Evolutionary conservation across 441 rosid species (phyloP), one percentile per base, ranked within the genome.

Genomic region (Macaranga tanarius): DNA sequence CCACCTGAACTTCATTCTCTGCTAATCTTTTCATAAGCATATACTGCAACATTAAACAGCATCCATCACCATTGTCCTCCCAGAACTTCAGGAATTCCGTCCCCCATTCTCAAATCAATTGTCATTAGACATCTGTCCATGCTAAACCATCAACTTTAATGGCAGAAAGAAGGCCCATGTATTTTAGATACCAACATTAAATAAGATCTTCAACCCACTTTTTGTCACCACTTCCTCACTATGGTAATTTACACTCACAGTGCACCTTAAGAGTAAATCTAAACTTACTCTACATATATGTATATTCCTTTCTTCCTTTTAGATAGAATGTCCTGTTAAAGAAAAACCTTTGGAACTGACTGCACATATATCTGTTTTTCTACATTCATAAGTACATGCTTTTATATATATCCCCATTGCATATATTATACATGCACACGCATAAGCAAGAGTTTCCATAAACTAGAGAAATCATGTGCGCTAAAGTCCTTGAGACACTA

Each of bases 401-500:
- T 26, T 7, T 26, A 26, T 5, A 17, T 10, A 17, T 13, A 28
- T 5, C 15, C 13, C 4, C 10, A 1, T 22, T 7, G 19, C 9
- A 28, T 26, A 45, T 66, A 6, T 17, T 1, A 19, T 10, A 28
- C 8, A 51, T 17, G 25, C 25, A 66, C 8, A 66, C 15, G 7
- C 70, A 66, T 1, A 26, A 31, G 26, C 59, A 55, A 7, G 59
- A 13, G 59, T 22, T 55, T 55, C 28, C 3, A 20, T 10, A 55
- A 55, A 66, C 23, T 15, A 10, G 70, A 48, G 42, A 28, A 26
- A 51, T 47, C 70, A 26, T 28, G 17, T 19, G 19, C 62, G 20
- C 51, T 62, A 34, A 47, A 61, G 34, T 54, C 59, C 59, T 62
- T 28, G 44, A 63, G 54, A 56, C 7, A 44, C 48, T 8, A 67